These are phyloP conservation scores for Ceratocystis variospora DNA, from an alignment of 2,329 filamentous ascomycete species.

Conservation along the genomic window DNA sequence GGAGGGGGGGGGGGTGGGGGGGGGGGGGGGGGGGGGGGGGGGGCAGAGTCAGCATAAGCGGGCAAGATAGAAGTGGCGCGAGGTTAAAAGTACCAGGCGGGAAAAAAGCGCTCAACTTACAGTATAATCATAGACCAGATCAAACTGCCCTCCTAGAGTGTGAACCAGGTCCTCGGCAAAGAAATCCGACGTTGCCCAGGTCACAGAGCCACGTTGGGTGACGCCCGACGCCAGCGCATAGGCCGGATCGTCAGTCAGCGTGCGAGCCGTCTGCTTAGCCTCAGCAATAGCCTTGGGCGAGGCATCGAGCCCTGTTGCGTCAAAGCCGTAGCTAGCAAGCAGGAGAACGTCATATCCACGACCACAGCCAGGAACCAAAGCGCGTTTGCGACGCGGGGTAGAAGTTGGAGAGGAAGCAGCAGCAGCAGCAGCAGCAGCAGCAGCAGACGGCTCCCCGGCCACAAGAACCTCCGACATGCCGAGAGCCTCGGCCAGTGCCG, in stretches of 20 bases:
- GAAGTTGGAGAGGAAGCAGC: constrained; percentile 49
- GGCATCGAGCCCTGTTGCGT: constrained; percentile 61
- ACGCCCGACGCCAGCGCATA: constrained; percentile 31
- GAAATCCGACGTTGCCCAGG: constrained; percentile 51
- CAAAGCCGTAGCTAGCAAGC: constrained; percentile 60
- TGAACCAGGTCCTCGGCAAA: constrained; percentile 46
- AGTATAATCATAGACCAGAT: constrained; percentile 52
- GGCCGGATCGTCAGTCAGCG: constrained; percentile 30
- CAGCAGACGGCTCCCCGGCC: constrained; percentile 19
- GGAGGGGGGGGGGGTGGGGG: no score
- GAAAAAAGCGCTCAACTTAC: constrained; percentile 28
- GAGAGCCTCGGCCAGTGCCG: constrained; percentile 41
- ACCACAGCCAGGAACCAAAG: constrained; percentile 70
- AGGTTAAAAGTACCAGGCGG: not conserved
- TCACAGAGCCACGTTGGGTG: constrained; percentile 36
- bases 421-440: constrained; percentile 48
- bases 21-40: not conserved
- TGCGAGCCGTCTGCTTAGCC: constrained; percentile 32
- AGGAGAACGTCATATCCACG: constrained; percentile 69
- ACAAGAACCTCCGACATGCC: constrained; percentile 21
- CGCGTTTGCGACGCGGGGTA: constrained; percentile 29
- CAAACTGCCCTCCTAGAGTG: constrained; percentile 41
- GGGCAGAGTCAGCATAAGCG: not conserved
- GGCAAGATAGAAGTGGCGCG: no score
- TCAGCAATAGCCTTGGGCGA: constrained; percentile 35